These are phyloP conservation scores for Rhizopus stolonifer DNA, from an alignment of 371 early-diverging fungal species.

Conservation along the genomic window DNA sequence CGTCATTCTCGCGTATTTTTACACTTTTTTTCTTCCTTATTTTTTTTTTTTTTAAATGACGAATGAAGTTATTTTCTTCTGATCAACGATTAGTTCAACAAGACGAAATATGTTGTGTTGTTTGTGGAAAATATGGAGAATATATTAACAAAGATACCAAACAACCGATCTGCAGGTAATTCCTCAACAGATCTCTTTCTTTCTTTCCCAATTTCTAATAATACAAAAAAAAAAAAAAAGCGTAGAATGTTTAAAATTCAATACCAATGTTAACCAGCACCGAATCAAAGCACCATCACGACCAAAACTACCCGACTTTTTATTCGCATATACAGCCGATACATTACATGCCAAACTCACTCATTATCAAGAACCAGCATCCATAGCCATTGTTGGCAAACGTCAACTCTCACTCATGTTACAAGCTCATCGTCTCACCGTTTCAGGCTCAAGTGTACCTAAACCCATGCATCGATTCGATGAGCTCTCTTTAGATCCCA, in stretches of 20 bases:
- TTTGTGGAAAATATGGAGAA: conserved; percentile 60
- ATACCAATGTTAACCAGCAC: conserved; percentile 30
- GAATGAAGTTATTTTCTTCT: conserved; percentile 23
- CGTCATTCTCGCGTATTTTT: too few relatives aligned
- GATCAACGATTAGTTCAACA: conserved; percentile 38
- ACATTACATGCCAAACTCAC: conserved; percentile 52
- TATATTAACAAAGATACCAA: conserved; percentile 49
- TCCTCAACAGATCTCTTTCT: too few relatives aligned
- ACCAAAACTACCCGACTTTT: not conserved
- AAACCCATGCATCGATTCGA: conserved; percentile 52
- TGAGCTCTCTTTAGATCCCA: conserved; percentile 46
- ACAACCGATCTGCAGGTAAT: conserved; percentile 54
- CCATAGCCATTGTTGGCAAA: conserved; percentile 27
- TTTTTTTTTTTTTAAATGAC: not conserved
- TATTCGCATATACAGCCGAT: conserved; percentile 20
- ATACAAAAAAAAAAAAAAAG: too few relatives aligned
- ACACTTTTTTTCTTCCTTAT: not conserved
- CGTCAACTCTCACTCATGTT: conserved; percentile 35
- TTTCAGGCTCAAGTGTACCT: conserved; percentile 50
- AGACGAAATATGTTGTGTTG: conserved; percentile 46
- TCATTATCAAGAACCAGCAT: conserved; percentile 46
- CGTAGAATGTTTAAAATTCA: conserved; percentile 44
- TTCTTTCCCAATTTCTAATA: too few relatives aligned
- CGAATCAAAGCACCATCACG: not conserved
- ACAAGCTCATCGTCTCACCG: conserved; percentile 40